Conservation (phyloP, 805 yeast species). For the Candida endomychidarum region DNA sequence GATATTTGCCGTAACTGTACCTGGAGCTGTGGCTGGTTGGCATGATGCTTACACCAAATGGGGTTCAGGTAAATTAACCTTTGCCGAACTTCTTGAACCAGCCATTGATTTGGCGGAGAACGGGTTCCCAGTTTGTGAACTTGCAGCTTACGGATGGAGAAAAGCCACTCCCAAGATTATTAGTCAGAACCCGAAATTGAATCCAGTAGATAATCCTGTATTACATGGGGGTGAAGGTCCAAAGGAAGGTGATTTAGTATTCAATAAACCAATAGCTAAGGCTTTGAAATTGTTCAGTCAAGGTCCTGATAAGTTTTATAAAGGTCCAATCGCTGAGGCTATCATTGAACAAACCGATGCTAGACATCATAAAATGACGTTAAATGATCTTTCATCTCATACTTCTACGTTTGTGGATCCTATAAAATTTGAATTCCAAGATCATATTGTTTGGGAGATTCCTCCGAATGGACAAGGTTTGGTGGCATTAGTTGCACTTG, state of each 20-base stretch:
- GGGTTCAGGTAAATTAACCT: slow-evolving; percentile 68
- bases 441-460: slow-evolving; percentile 66
- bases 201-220: slow-evolving; percentile 26
- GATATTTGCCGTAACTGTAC: slow-evolving; percentile 64
- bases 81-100: slow-evolving; percentile 59
- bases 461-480: slow-evolving; percentile 86
- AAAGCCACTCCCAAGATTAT: slow-evolving; percentile 39
- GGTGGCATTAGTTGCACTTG: slow-evolving; percentile 70
- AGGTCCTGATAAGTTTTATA: slow-evolving; percentile 69
- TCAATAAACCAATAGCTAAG: slow-evolving; percentile 52
- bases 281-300: slow-evolving; percentile 52
- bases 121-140: slow-evolving; percentile 64
- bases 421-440: slow-evolving; percentile 51
- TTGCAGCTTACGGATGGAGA: slow-evolving; percentile 54
- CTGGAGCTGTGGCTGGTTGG: slow-evolving; percentile 85
- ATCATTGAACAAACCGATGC: slow-evolving; percentile 53
- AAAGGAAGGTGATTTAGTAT: slow-evolving; percentile 53
- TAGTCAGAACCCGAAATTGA: slow-evolving; percentile 33
- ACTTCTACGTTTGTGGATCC: slow-evolving; percentile 66
- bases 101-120: slow-evolving; percentile 68
- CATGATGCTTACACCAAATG: slow-evolving; percentile 62
- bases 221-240: slow-evolving; percentile 47
- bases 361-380: slow-evolving; percentile 56
- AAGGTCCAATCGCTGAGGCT: slow-evolving; percentile 66
- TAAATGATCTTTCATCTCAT: slow-evolving; percentile 58